A percentile compares a stretch with the other conserved stretches of the same genome.
Conservation (phyloP, 768 basidiomycete genomes). For the Dioszegia crocea region DNA sequence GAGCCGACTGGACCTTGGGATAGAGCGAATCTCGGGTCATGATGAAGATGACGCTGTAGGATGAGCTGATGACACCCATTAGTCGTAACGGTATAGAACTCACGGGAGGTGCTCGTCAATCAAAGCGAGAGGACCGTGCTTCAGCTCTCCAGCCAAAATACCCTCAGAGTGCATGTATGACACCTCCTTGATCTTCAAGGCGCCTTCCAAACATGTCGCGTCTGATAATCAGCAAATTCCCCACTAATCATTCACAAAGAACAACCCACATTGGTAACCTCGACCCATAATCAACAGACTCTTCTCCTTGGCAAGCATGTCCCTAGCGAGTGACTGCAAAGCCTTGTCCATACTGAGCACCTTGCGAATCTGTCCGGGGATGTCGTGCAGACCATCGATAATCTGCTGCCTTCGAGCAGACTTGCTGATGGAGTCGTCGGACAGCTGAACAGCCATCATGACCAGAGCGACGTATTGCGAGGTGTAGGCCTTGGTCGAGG, state of each 20-base stretch:
- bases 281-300: conserved; percentile 93
- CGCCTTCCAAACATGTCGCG: conserved; percentile 96
- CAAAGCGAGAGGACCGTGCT: conserved; percentile 95
- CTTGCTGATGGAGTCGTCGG: conserved; percentile 93
- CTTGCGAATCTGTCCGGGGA: conserved; percentile 81
- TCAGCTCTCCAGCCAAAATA: conserved; percentile 96
- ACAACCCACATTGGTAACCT: conserved; percentile 69
- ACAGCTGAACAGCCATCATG: conserved; percentile 98
- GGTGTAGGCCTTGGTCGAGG: conserved; percentile 98
- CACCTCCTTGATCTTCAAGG: conserved; percentile 99
- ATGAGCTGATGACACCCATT: neutral
- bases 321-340: conserved; percentile 77
- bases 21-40: conserved; percentile 99
- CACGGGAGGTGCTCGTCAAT: conserved; percentile 91
- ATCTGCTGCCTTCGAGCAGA: conserved; percentile 84
- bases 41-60: conserved; percentile 72
- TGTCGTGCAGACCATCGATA: conserved; percentile 84
- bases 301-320: conserved; percentile 63
- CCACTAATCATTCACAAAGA: neutral
- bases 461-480: conserved; percentile 97
- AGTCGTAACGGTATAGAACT: conserved; percentile 44
- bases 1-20: conserved; percentile 95
- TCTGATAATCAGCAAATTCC: conserved; percentile 50
- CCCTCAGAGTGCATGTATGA: conserved; percentile 64
- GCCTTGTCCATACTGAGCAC: conserved; percentile 73